phyloP scores from a whole-genome alignment of 2,329 filamentous ascomycete species.

The Beauveria brongniartii region DNA sequence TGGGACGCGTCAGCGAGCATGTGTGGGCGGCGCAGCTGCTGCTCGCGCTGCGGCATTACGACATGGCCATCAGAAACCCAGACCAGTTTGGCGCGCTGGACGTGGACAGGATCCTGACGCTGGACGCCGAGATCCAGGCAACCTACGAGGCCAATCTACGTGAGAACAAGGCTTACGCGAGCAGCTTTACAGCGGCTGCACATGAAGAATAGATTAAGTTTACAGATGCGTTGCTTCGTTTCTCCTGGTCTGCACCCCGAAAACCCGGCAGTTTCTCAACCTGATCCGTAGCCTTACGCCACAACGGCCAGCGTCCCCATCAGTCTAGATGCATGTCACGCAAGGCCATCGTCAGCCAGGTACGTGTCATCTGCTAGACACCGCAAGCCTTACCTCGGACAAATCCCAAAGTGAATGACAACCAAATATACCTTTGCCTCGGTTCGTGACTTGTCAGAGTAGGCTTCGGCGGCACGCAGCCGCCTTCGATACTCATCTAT shows the following conservation, averaged over 20 bases:
- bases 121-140: slow-evolving; percentile 2
- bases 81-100: slow-evolving; percentile 32
- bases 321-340: not conserved
- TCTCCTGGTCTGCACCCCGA: too few species aligned
- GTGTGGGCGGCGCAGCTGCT: slow-evolving; percentile 43
- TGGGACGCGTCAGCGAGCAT: slow-evolving; percentile 34
- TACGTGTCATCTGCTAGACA: too few species aligned
- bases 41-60: slow-evolving; percentile 43
- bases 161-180: not conserved
- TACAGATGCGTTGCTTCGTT: too few species aligned
- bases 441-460: too few species aligned
- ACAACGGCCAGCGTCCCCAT: not conserved
- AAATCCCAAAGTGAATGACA: too few species aligned
- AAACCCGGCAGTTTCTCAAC: not conserved
- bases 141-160: not conserved
- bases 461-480: too few species aligned
- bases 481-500: too few species aligned
- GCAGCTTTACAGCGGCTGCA: not conserved
- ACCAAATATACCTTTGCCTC: too few species aligned
- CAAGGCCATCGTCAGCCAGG: not conserved
- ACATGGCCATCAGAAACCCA: slow-evolving; percentile 35
- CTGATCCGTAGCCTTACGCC: not conserved
- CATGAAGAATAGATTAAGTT: not conserved
- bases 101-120: not conserved
- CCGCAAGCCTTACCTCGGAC: too few species aligned